Base-by-base conservation (phyloP, 768 basidiomycete species). In the Leccinum boreale region DNA sequence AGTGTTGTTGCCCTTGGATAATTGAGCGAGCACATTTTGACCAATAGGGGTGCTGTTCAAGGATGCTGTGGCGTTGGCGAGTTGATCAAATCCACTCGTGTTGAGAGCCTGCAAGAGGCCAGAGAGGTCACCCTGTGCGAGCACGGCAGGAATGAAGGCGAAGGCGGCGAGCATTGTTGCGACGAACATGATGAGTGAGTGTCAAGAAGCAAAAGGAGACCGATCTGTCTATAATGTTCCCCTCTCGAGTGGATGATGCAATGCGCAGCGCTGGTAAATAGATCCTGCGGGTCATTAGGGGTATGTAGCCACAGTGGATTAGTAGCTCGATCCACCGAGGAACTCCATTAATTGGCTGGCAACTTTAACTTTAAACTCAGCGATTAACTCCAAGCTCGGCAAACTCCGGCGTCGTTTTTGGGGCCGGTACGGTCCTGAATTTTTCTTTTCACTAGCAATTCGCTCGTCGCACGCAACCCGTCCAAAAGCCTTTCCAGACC, bases 11-110 rank as follows among this genome's bases (percentile, higher is more conserved):
- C 79, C 81, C 28, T 68, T 69, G 2, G 77, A 67, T n/a, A 85
- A 70, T 55, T 75, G 60, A 6, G 64, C 48, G 33, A 86, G 70
- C n/a, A 86, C 67, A 17, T 65, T 60, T 56, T 74, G 69, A 5
- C 83, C 87, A 7, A 58, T 65, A 14, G 69, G 52, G 15, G 79
- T 81, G 28, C 70, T 62, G 50, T 83, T 82, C 66, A 86, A 67
- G 45, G 67, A 67, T 15, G 65, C 56, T 5, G 79, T 71, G 31
- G 74, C 67, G 28, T 63, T 64, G 19, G 78, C 77, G 39, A 87
- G 67, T 28, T 70, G 65, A 29, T 75, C 77, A 52, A 81, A 75
- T 10, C 80, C 79, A 10, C 70, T 58, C 39, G 58, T 49, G 51
- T 74, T 70, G 19, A 85, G 73, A 23, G 74, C 71, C 23, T 70